phyloP scores from a whole-genome alignment of 1,284 basidiomycete genomes.

The Rhodofomes roseus region DNA sequence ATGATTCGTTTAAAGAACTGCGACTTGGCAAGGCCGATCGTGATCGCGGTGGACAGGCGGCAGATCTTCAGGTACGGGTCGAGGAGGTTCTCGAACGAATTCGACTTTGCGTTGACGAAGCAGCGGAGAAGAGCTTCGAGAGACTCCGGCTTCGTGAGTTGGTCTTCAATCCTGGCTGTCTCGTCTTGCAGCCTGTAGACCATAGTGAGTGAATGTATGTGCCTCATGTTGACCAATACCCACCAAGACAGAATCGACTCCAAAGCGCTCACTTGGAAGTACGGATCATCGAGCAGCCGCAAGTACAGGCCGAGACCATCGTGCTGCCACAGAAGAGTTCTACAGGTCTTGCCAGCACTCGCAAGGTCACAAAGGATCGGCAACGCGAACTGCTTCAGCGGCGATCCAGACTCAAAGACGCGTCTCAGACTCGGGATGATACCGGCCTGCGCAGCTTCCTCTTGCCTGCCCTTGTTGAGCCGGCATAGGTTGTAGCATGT shows the following conservation, averaged over 20 bases:
- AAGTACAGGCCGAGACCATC: conserved; percentile 83
- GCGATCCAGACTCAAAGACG: conserved; percentile 84
- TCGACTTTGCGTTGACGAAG: conserved; percentile 86
- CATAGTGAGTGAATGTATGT: not conserved
- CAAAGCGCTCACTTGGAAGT: conserved; percentile 93
- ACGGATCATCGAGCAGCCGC: conserved; percentile 84
- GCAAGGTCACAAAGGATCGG: conserved; percentile 96
- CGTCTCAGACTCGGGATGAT: conserved; percentile 89
- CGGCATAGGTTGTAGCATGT: conserved; percentile 93
- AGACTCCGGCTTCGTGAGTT: conserved; percentile 67
- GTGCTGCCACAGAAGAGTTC: conserved; percentile 86
- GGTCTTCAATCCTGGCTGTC: conserved; percentile 89
- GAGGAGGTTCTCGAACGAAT: conserved; percentile 92
- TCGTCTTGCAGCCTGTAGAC: conserved; percentile 84
- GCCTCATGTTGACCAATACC: conserved; percentile 17
- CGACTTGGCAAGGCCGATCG: conserved; percentile 76
- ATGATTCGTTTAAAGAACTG: conserved; percentile 86
- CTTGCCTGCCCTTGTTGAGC: conserved; percentile 91
- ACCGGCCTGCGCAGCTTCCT: conserved; percentile 94
- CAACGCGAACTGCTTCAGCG: conserved; percentile 93
- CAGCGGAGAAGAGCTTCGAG: conserved; percentile 76
- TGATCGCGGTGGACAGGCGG: conserved; percentile 73
- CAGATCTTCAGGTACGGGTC: conserved; percentile 91
- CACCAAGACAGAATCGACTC: conserved; percentile 91
- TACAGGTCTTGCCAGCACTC: conserved; percentile 88